Base-by-base conservation (phyloP, 139 green algal species). In the Chlorella sp. region DNA sequence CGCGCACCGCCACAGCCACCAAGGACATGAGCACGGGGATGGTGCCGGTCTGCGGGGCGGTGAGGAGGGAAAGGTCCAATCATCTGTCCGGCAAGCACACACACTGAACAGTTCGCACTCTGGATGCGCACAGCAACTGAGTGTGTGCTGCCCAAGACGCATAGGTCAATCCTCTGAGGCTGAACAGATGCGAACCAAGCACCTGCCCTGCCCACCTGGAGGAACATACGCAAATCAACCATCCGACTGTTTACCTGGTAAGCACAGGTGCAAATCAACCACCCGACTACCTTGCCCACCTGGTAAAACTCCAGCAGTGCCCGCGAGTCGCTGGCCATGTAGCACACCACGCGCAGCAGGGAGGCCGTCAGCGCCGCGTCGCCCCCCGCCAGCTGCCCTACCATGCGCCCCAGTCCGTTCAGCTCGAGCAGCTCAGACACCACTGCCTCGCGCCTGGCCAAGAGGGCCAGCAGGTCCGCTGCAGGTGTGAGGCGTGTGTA, bases 281-380 rank as follows among this genome's bases (percentile, higher is more conserved):
- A 10, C 34, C 22, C 65, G 5, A 70, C 29, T 49, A 83, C 80
- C 66, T 86, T 71, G 70, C 76, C 29, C 61, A 83, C 80, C 66
- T 86, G 74, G 70, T 82, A 86, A 55, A 83, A 81, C 68, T 86
- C 81, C 64, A 64, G 63, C 62, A 80, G 62, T 23, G 82, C 75
- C 26, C 31, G 62, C 4, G 31, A 26, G 34, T 80, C 75, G 31
- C 70, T 65, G 2, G 82, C 78, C 75, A 84, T 73, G 75, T 84
- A 79, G 75, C 76, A 82, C 72, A 87, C 62, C 77, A 87, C 72
- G 1, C 77, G 72, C 78, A 84, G 75, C 69, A 84, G 78, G n/a
- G 62, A 74, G 50, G 80, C 62, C 31, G 74, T 79, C 27, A 79
- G 59, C 14, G 62, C 2, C 2, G 27, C 30, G 30, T 79, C 74